Conservation (phyloP, 1,139 yeast genomes). For the Hyphopichia khmerensis region DNA sequence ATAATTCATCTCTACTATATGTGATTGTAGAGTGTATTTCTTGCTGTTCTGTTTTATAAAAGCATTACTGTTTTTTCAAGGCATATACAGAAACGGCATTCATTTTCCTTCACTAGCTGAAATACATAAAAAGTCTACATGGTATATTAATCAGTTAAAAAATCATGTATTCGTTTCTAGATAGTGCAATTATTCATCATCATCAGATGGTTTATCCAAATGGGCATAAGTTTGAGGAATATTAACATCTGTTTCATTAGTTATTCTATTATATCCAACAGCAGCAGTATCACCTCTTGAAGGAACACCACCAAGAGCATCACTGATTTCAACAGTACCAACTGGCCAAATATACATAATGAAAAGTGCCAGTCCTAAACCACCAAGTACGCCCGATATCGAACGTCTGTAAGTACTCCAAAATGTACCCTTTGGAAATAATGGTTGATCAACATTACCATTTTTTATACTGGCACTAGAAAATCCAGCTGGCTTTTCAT, state of each 20-base stretch:
- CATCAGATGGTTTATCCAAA: conserved; percentile 13
- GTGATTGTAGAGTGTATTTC: no score
- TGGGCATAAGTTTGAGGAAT: conserved; percentile 19
- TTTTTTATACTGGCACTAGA: conserved; percentile 2
- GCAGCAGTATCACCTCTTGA: conserved; percentile 9
- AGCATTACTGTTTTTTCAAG: no score
- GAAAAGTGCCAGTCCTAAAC: neutral
- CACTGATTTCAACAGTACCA: conserved; percentile 9
- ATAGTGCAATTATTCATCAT: conserved; percentile 7
- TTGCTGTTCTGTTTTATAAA: no score
- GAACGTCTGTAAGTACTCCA: neutral
- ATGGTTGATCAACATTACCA: conserved; percentile 2
- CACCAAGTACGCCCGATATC: neutral
- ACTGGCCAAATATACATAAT: conserved; percentile 18
- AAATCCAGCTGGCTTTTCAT: neutral
- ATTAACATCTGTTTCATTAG: conserved; percentile 13
- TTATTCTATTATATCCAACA: conserved; percentile 7
- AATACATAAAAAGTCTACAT: no score
- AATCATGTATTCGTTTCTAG: neutral
- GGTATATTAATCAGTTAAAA: neutral
- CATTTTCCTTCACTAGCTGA: no score
- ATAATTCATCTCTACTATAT: no score
- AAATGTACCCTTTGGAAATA: conserved; percentile 1
- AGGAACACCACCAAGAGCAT: conserved; percentile 13
- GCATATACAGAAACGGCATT: no score